phyloP scores from a whole-genome alignment of 768 basidiomycete species.

The Leccinum uliginosum region DNA sequence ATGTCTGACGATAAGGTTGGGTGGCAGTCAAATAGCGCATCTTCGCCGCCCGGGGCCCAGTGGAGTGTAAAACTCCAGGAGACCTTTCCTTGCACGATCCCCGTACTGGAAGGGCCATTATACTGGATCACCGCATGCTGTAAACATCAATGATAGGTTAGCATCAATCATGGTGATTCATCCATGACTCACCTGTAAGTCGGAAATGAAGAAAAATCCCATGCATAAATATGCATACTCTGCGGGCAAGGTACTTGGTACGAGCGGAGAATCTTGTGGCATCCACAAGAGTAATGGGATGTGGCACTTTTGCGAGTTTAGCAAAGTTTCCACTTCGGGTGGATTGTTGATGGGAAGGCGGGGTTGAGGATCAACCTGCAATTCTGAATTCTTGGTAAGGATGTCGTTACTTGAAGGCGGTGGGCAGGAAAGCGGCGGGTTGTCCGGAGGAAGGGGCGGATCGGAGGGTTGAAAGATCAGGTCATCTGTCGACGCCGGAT shows the following conservation, averaged over 20 bases:
- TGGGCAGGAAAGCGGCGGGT: background rate
- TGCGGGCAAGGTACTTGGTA: constrained; percentile 23
- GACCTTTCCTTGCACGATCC: constrained; percentile 29
- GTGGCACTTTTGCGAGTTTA: constrained; percentile 36
- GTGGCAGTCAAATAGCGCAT: constrained; percentile 20
- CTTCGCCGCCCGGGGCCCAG: constrained; percentile 52
- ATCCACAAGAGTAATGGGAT: constrained; percentile 41
- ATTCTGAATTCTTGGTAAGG: background rate
- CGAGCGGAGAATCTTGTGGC: constrained; percentile 29
- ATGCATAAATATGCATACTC: constrained; percentile 42
- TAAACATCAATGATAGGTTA: constrained; percentile 8
- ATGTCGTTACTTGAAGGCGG: background rate
- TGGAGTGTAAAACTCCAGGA: constrained; percentile 43
- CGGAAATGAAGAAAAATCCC: constrained; percentile 44
- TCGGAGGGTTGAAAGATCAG: background rate
- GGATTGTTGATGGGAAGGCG: constrained; percentile 32
- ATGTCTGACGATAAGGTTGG: background rate
- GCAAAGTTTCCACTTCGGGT: constrained; percentile 38
- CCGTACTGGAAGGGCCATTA: background rate
- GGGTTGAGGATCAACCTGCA: background rate
- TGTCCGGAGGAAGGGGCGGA: background rate
- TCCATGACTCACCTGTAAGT: constrained; percentile 33
- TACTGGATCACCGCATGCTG: constrained; percentile 14
- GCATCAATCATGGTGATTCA: background rate
- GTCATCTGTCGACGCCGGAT: background rate